Base-by-base conservation (phyloP, 2,329 filamentous ascomycete species). In the Colletotrichum tabaci region DNA sequence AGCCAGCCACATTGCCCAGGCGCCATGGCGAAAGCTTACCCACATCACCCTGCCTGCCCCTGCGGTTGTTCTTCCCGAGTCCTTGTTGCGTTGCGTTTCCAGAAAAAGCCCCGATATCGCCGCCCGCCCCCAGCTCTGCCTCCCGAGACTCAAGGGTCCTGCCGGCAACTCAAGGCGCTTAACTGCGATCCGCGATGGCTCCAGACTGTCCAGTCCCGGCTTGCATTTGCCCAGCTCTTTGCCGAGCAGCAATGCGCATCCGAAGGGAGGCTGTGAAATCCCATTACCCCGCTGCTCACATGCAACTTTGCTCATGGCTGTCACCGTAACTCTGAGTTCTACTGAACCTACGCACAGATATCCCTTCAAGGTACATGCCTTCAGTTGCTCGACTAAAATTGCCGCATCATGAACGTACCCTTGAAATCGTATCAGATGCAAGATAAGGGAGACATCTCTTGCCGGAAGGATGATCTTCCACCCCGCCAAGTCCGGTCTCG, bases 161-260 rank as follows among this genome's bases (percentile, higher is more conserved):
- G 69, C 69, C 26, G 21, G 69, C 30, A 72, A 18, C 35, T 71
- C 60, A 64, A 64, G 58, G 52, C 64, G 63, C 64, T 38, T 63
- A 58, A 16, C 57, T 35, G 21, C 52, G 56, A 26, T 23, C 52
- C 42, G 58, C 64, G 63, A 57, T 46, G 58, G 63, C 65, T 35
- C 23, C 26, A 49, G 23, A 44, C 35, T 42, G 23, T 7, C 21
- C 26, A 30, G 21, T 30, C 30, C 60, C 53, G 69, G 69, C 65
- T 58, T 68, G 47, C 69, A 21, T 49, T 68, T 55, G 18, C 52
- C 46, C 16, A 8, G n/a, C 35, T 44, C 18, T 23, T 26, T 2
- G 61, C 53, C 47, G 21, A 53, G n/a, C 49, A 56, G 50, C 42
- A 57, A 56, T 62, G 16, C 26, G 49, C 58, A 55, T 71, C 68